Percentiles rank a stretch among this genome's conserved stretches.
These are phyloP conservation scores for Ophiostoma triangulosporum DNA, from an alignment of 2,329 filamentous ascomycete genomes.

Conservation along the genomic window DNA sequence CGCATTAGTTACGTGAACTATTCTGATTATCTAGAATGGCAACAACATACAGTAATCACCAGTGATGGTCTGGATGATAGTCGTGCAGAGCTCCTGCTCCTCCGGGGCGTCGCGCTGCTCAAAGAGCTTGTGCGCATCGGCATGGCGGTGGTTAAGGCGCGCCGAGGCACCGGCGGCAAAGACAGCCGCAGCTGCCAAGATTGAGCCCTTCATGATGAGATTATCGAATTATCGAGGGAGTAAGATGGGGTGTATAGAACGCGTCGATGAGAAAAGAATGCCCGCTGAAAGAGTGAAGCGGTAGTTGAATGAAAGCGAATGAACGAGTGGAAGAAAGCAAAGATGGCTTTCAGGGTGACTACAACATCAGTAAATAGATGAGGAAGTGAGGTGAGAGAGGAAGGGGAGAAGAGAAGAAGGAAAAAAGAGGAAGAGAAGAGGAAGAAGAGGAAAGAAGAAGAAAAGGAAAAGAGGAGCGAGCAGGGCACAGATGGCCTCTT, in stretches of 20 bases:
- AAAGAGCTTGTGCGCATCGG: conserved; percentile 39
- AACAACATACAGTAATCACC: conserved; percentile 37
- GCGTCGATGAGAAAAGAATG: conserved; percentile 26
- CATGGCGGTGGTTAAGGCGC: conserved; percentile 37
- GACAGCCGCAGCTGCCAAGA: conserved; percentile 52
- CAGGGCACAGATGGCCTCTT: not conserved
- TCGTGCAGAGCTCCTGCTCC: conserved; percentile 47
- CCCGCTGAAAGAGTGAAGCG: conserved; percentile 86
- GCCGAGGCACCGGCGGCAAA: conserved; percentile 43
- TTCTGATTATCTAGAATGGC: too few species aligned
- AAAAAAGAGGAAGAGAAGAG: not conserved
- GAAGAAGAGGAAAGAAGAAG: not conserved
- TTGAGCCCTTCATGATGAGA: conserved; percentile 59
- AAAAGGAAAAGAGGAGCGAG: not conserved
- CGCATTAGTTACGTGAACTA: not conserved
- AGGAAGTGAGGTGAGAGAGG: conserved; percentile 23
- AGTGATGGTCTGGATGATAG: conserved; percentile 58
- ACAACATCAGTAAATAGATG: conserved; percentile 32
- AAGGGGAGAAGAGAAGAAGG: conserved; percentile 7
- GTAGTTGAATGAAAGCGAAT: conserved; percentile 31
- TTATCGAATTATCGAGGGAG: conserved; percentile 11
- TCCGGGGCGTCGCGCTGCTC: conserved; percentile 32
- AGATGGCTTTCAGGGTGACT: conserved; percentile 30
- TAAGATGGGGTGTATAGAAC: not conserved
- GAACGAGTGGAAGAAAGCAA: conserved; percentile 39